A percentile compares a stretch with the other conserved stretches of the same genome.
Conservation (phyloP, 805 yeast species). For the Ogataea nitratoaversa region DNA sequence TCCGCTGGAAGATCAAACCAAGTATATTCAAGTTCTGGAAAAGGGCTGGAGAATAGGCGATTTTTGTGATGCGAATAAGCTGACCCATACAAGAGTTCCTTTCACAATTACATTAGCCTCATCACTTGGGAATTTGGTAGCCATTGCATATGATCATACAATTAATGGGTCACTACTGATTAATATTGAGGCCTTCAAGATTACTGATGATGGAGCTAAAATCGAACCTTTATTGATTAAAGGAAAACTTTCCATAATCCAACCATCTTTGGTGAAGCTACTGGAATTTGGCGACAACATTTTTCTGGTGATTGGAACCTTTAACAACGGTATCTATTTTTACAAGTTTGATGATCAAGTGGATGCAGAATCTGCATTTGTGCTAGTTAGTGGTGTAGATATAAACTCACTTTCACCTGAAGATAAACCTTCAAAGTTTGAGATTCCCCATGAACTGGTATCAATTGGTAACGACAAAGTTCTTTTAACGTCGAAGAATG, state of each 20-base stretch:
- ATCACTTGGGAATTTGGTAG: slow-evolving; percentile 7
- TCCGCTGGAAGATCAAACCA: slow-evolving; percentile 1
- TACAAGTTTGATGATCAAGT: slow-evolving; percentile 6
- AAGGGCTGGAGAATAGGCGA: slow-evolving; percentile 22
- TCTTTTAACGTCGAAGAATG: slow-evolving; percentile 23
- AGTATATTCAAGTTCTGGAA: slow-evolving; percentile 19
- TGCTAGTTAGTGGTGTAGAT: slow-evolving; percentile 2
- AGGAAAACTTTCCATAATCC: slow-evolving; percentile 8
- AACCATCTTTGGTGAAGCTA: slow-evolving; percentile 16
- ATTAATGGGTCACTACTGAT: slow-evolving; percentile 1
- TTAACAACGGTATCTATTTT: slow-evolving; percentile 11
- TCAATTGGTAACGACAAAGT: slow-evolving; percentile 1
- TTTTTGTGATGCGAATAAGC: slow-evolving; percentile 4
- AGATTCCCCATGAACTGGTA: slow-evolving; percentile 10
- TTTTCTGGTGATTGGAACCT: slow-evolving; percentile 16
- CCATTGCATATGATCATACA: slow-evolving; percentile 15
- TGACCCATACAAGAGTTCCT: slow-evolving; percentile 9
- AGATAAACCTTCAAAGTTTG: slow-evolving; percentile 1
- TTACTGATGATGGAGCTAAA: background rate
- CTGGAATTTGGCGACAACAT: background rate
- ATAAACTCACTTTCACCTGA: slow-evolving; percentile 1
- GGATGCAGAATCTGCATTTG: background rate
- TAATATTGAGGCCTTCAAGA: slow-evolving; percentile 14
- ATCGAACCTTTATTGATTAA: slow-evolving; percentile 2
- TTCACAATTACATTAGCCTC: slow-evolving; percentile 15